Evolutionary conservation across 768 basidiomycete genomes (phyloP).

Genomic region (Albatrellus ellisii): DNA sequence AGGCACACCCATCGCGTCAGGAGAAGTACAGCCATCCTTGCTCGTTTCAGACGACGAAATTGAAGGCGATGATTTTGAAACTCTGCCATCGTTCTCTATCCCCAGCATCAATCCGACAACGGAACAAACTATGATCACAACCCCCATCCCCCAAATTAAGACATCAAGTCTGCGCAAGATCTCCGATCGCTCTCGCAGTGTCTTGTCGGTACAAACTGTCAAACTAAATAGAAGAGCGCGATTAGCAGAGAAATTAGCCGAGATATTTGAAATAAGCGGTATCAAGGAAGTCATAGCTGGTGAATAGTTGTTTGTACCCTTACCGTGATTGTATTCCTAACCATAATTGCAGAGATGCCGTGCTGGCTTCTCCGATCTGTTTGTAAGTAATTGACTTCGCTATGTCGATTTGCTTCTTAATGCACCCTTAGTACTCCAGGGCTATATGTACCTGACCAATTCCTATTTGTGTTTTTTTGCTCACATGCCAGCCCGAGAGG

Average conservation of each 20-base stretch:
- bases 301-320: conserved; percentile 22
- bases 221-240: conserved; percentile 51
- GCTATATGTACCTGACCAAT: conserved; percentile 94
- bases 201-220: conserved; percentile 65
- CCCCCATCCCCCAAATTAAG: conserved; percentile 5
- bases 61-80: conserved; percentile 14
- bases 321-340: conserved; percentile 1
- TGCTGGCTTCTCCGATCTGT: conserved; percentile 89
- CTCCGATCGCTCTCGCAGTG: conserved; percentile 22
- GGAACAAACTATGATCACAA: conserved; percentile 4
- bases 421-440: conserved; percentile 63
- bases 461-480: conserved; percentile 94
- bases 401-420: neutral
- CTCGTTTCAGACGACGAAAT: conserved; percentile 12
- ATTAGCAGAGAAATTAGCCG: conserved; percentile 78
- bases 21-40: conserved; percentile 2
- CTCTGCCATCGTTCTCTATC: conserved; percentile 6
- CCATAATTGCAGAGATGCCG: conserved; percentile 54
- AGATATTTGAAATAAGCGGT: conserved; percentile 72
- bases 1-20: neutral
- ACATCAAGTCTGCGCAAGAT: conserved; percentile 6
- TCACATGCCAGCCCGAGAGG: conserved; percentile 84
- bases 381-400: conserved; percentile 42
- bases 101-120: conserved; percentile 3
- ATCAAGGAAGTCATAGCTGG: conserved; percentile 81